A percentile compares a stretch with the other conserved stretches of the same genome.
Conservation (phyloP, 2,329 filamentous ascomycete genomes). For the Bipolaris gigantea region DNA sequence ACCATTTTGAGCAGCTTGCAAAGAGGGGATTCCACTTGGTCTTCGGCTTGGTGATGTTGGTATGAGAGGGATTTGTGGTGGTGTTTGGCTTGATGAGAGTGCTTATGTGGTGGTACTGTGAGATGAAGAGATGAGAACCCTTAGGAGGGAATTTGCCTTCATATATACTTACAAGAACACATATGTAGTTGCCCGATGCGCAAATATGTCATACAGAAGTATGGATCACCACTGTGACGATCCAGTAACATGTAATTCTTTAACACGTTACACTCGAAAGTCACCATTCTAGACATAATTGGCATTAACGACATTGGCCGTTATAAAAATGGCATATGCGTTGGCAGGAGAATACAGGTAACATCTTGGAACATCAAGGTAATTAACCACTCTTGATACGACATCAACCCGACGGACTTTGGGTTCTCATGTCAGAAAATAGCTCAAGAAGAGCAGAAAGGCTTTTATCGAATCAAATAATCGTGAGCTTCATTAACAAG, state of each 20-base stretch:
- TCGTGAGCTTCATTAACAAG: no score
- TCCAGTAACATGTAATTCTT: background rate
- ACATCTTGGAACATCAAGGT: no score
- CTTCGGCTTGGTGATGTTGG: background rate
- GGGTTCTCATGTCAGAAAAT: no score
- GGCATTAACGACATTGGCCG: no score
- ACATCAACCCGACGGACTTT: no score
- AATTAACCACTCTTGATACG: no score
- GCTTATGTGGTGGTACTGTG: background rate
- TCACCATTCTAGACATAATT: no score
- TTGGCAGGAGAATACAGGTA: no score
- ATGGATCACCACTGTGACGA: background rate
- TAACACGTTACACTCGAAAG: no score
- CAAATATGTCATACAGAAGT: background rate
- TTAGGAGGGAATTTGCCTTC: background rate
- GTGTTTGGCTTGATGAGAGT: background rate
- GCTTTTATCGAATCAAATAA: no score
- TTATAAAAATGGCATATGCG: no score
- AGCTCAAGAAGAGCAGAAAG: no score
- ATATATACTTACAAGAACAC: background rate
- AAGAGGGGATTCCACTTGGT: background rate
- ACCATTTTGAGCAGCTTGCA: constrained; percentile 3
- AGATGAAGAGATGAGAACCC: background rate
- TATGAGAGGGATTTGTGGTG: background rate
- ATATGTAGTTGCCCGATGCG: background rate